Conservation (phyloP, 768 basidiomycete species). For the Leucosporidium yakuticum region DNA sequence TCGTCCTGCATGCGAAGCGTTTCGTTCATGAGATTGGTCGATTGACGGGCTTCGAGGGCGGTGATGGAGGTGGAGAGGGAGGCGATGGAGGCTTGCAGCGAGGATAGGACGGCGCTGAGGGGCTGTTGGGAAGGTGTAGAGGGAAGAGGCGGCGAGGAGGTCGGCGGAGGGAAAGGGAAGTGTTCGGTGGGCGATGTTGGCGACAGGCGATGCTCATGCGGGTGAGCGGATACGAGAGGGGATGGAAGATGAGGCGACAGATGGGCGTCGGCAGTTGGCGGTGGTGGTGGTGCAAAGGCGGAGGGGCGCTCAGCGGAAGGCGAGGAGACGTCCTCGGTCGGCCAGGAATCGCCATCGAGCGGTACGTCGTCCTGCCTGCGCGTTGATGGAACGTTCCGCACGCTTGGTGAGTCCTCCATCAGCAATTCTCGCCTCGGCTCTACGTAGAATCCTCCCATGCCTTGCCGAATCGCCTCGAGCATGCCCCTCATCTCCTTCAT, state of each 20-base stretch:
- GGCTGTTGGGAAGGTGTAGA: not conserved
- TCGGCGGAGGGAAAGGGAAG: not conserved
- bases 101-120: not conserved
- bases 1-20: not conserved
- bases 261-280: too few species aligned
- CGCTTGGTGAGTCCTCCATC: too few species aligned
- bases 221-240: too few species aligned
- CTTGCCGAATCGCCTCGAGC: not conserved
- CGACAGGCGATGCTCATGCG: not conserved
- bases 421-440: not conserved
- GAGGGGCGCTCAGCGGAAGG: too few species aligned
- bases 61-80: not conserved
- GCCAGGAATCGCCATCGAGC: not conserved
- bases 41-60: constrained; percentile 1
- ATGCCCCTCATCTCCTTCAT: not conserved
- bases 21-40: not conserved
- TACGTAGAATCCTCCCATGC: not conserved
- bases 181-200: not conserved
- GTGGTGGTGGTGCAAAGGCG: too few species aligned
- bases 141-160: not conserved
- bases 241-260: too few species aligned
- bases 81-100: not conserved
- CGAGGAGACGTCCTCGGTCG: too few species aligned
- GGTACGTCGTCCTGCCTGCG: not conserved
- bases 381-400: too few species aligned